phyloP scores from a whole-genome alignment of 139 green algal genomes.

The Chlamydomonas eustigma region DNA sequence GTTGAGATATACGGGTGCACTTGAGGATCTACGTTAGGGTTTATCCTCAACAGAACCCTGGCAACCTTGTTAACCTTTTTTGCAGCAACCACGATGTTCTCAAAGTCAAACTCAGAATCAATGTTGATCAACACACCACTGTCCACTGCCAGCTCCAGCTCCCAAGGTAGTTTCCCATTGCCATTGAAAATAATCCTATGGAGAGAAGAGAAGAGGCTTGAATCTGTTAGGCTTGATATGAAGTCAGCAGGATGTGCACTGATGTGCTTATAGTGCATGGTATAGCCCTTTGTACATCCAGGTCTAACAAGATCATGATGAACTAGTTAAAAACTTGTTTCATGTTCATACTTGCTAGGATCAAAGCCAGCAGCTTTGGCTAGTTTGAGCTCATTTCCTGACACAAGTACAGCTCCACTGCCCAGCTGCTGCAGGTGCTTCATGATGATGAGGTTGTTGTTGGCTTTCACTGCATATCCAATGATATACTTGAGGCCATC shows the following conservation, averaged over 20 bases:
- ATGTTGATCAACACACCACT: conserved; percentile 91
- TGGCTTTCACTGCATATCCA: conserved; percentile 94
- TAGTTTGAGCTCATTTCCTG: conserved; percentile 90
- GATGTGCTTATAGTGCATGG: too few relatives aligned
- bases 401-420: conserved; percentile 88
- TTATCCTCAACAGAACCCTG: conserved; percentile 91
- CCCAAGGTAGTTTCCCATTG: conserved; percentile 92
- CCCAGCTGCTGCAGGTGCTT: conserved; percentile 64
- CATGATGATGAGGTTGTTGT: conserved; percentile 96
- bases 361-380: conserved; percentile 88
- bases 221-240: too few relatives aligned
- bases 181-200: conserved; percentile 74
- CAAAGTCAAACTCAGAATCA: conserved; percentile 95
- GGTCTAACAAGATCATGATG: neutral
- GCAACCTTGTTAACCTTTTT: conserved; percentile 62
- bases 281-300: too few relatives aligned
- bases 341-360: conserved; percentile 64
- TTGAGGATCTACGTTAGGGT: conserved; percentile 96
- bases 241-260: too few relatives aligned
- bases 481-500: conserved; percentile 84
- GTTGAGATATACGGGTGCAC: conserved; percentile 96
- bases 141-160: conserved; percentile 85
- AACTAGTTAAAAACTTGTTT: neutral
- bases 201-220: too few relatives aligned
- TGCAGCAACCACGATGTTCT: conserved; percentile 32